Percentiles rank a stretch among this genome's conserved stretches.
These are phyloP conservation scores for Magnusiomyces tetraspermus DNA, from an alignment of 1,139 yeast genomes.

Conservation along the genomic window DNA sequence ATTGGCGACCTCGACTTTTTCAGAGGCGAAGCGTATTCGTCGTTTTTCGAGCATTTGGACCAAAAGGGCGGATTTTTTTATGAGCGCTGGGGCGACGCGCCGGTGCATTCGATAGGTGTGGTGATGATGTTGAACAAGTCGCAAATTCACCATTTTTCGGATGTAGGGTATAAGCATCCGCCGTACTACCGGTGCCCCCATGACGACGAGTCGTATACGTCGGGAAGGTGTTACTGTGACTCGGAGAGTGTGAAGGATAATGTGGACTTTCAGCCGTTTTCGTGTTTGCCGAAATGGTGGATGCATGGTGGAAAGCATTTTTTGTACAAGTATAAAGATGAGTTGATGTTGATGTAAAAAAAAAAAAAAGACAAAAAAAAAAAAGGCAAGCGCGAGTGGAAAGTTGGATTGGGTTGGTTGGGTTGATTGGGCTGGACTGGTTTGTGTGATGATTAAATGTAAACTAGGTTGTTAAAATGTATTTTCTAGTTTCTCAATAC, in stretches of 20 bases:
- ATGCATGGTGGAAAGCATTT: slow-evolving; percentile 37
- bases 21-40: slow-evolving; percentile 57
- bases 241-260: slow-evolving; percentile 35
- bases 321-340: slow-evolving; percentile 25
- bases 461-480: no score
- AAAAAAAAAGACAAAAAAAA: no score
- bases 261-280: slow-evolving; percentile 52
- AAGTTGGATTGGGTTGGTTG: no score
- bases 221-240: slow-evolving; percentile 63
- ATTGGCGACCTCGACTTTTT: slow-evolving; percentile 74
- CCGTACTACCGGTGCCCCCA: slow-evolving; percentile 81
- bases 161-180: slow-evolving; percentile 72
- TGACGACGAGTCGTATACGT: slow-evolving; percentile 39
- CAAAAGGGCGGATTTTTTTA: slow-evolving; percentile 76
- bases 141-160: slow-evolving; percentile 81
- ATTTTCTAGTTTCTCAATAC: no score
- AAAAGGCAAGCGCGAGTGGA: no score
- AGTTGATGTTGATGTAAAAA: slow-evolving; percentile 5
- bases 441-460: no score
- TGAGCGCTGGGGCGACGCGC: slow-evolving; percentile 96
- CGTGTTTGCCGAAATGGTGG: slow-evolving; percentile 88
- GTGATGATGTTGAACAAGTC: slow-evolving; percentile 55
- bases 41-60: slow-evolving; percentile 64
- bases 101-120: slow-evolving; percentile 79
- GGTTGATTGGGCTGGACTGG: no score